These are phyloP conservation scores for Teratosphaeria gauchensis DNA, from an alignment of 2,329 filamentous ascomycete genomes.

Conservation along the genomic window DNA sequence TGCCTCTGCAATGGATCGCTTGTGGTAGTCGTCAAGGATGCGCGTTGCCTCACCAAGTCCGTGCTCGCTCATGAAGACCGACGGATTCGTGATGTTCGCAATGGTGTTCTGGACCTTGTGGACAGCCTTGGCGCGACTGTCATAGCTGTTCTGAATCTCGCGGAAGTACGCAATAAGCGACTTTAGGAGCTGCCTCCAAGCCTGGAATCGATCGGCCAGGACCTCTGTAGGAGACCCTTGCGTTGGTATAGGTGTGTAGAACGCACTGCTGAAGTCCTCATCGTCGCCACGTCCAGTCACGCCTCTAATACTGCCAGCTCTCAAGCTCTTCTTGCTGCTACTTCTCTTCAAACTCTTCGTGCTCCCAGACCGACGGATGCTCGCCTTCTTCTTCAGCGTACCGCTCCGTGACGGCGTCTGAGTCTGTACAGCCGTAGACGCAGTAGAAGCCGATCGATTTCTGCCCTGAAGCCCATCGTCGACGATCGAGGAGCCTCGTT, in stretches of 20 bases:
- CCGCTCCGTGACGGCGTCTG: slow-evolving; percentile 50
- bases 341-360: slow-evolving; percentile 72
- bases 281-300: slow-evolving; percentile 49
- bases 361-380: slow-evolving; percentile 63
- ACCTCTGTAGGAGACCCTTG: slow-evolving; percentile 79
- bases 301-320: slow-evolving; percentile 78
- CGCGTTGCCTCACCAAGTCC: slow-evolving; percentile 83
- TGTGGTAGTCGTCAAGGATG: slow-evolving; percentile 74
- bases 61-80: slow-evolving; percentile 60
- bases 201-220: slow-evolving; percentile 81
- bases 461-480: slow-evolving; percentile 40
- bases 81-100: slow-evolving; percentile 66
- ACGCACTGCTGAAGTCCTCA: slow-evolving; percentile 69
- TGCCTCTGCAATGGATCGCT: slow-evolving; percentile 65
- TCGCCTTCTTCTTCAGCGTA: slow-evolving; percentile 82
- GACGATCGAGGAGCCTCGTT: slow-evolving; percentile 55
- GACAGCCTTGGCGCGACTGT: slow-evolving; percentile 71
- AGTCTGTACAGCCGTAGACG: slow-evolving; percentile 36
- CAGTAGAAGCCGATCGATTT: slow-evolving; percentile 51
- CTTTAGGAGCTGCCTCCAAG: slow-evolving; percentile 91
- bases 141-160: slow-evolving; percentile 83
- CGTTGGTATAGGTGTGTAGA: slow-evolving; percentile 82
- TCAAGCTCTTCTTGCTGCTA: slow-evolving; percentile 69
- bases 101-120: slow-evolving; percentile 75
- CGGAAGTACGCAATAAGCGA: slow-evolving; percentile 90